Base-by-base conservation (phyloP, 2,329 filamentous ascomycete species). In the Aspergillus ibericus region DNA sequence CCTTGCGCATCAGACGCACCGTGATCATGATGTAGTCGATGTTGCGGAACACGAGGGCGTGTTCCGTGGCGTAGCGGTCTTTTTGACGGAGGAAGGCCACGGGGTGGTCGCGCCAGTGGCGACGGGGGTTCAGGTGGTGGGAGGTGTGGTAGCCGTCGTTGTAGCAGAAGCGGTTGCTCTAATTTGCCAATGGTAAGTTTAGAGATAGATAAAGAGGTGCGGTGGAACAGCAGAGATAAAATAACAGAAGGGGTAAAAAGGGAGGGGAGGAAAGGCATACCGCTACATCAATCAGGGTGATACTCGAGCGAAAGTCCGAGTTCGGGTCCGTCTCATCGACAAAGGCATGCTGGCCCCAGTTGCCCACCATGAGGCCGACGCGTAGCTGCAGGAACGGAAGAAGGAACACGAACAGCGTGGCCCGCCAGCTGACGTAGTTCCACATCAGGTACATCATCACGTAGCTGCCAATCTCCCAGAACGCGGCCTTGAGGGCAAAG, bases 101-200 rank as follows among this genome's bases (percentile, higher is more conserved):
- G 0, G 90, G 90, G 66, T 93, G 90, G 18, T 93, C 88, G 58
- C 90, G 86, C 90, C 90, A 93, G 77, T 93, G 91, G 1, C 90
- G 85, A 27, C 59, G 60, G 2, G 66, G 66, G 47, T 68, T 59
- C 7, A 68, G 55, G 36, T 68, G 66, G 48, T 68, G 66, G 8
- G 88, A 91, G 6, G 89, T 92, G 75, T 92, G 89, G 73, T 92
- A 92, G 63, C 90, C 90, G 67, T 92, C 90, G 66, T 93, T 92
- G 82, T 88, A 92, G 77, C 88, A 93, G 74, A 88, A 88, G 35
- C 90, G 88, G 73, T 93, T 93, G 75, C 87, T 90, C 89, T 92
- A 66, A 15, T 22, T 32, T 32, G 40, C n/a, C n/a, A n/a, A 22
- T 22, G 16, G 59, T 53, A n/a, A 25, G n/a, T n/a, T n/a, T n/a